Base-by-base conservation (phyloP, 164 flowering plant species). In the Taxillus chinensis region DNA sequence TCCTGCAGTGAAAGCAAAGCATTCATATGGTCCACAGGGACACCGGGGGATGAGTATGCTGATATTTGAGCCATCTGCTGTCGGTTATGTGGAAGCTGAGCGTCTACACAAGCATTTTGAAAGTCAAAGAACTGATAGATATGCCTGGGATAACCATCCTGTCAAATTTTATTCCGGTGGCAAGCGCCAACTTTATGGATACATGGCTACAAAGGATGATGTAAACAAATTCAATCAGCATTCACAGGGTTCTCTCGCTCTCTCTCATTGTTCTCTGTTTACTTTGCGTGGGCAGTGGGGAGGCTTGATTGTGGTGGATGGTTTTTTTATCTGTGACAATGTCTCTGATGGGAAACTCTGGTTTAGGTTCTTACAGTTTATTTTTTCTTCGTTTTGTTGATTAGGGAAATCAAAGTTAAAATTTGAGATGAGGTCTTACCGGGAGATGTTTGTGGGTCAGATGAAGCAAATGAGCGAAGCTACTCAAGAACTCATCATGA, bases 1-100 rank as follows among this genome's bases (percentile, higher is more conserved):
- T 67, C 69, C 74, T 51, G 86, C 95, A 41, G 73, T 63, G 4
- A 95, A 70, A 73, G 90, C 99, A 17, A 79, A 85, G 3, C 96
- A 91, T 63, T 80, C 99, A 2, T 93, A 90, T 73, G 99, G 99
- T 45, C 99, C 99, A 45, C 83, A 79, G 59, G 99, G 99, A 11
- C 99, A 93, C 67, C 85, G 99, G 37, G 99, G 99, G 41, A 83
- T 86, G 76, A 90, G 97, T 75, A 63, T 91, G 39, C 72, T 93
- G 55, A 82, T 93, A 42, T 93, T 93, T 80, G 96, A 93, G 71
- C 48, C 73, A 62, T 70, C 91, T 13, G 87, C 90, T 2, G 64
- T 73, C 14, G 99, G 99, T 13, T 93, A 84, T 61, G 37, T 75
- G 4, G 93, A 89, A 66, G 99, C 99, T 15, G 96, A 89, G 64